A percentile compares a stretch with the other conserved stretches of the same genome.
phyloP scores from a whole-genome alignment of 208 protist genomes.

The Acanthamoeba healyi region DNA sequence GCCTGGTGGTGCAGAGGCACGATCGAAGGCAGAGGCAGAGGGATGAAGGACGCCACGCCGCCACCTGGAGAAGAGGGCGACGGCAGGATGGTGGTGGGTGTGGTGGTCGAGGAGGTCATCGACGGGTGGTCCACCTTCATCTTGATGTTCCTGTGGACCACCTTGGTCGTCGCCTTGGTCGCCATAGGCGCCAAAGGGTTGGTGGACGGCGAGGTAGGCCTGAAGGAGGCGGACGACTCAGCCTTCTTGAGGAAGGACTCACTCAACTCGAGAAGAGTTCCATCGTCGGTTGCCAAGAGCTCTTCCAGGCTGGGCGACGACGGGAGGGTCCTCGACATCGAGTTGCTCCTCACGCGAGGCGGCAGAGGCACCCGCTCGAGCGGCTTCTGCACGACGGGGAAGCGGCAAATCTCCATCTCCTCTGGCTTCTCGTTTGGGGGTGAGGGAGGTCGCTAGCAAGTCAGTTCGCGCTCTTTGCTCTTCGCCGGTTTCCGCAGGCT shows the following conservation, averaged over 20 bases:
- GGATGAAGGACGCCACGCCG: neutral
- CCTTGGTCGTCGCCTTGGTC: constrained; percentile 53
- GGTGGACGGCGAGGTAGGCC: neutral
- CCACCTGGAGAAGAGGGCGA: neutral
- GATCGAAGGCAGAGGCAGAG: constrained; percentile 18
- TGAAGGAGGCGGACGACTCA: neutral
- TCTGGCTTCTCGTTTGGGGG: neutral
- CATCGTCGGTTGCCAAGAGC: neutral
- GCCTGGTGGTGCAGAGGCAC: constrained; percentile 22
- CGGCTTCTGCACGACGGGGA: constrained; percentile 60
- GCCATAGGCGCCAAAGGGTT: neutral
- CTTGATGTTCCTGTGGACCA: constrained; percentile 51
- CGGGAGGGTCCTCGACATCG: constrained; percentile 27
- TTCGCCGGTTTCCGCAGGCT: neutral
- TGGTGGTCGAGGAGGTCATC: neutral
- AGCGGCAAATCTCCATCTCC: constrained; percentile 64
- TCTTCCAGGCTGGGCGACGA: neutral
- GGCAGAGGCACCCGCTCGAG: constrained; percentile 19
- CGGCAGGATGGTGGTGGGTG: constrained; percentile 13
- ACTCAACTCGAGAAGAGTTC: neutral
- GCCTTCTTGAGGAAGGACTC: neutral
- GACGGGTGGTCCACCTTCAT: constrained; percentile 43
- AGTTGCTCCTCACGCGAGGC: constrained; percentile 63
- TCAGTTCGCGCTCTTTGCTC: neutral
- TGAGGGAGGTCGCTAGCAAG: neutral